Conservation (phyloP, 441 rosid genomes). For the Erodium texanum region DNA sequence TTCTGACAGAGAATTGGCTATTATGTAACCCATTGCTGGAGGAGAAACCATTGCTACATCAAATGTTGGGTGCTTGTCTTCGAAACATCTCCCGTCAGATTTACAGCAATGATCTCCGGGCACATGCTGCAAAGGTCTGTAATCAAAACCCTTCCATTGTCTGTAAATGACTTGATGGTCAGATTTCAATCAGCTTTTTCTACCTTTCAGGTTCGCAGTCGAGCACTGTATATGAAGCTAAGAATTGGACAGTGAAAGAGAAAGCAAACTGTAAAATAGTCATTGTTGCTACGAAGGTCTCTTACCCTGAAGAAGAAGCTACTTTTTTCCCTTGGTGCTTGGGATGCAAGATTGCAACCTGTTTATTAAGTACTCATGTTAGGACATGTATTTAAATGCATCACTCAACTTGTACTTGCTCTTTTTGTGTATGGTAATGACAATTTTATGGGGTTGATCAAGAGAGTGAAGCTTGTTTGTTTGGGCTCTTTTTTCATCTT, state of each 20-base stretch:
- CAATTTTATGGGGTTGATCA: no score
- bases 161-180: neutral
- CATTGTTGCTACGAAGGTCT: neutral
- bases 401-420: neutral
- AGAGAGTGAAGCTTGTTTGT: neutral
- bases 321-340: neutral
- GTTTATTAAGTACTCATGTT: neutral
- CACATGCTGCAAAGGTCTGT: constrained; percentile 62
- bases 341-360: neutral
- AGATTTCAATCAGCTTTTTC: neutral
- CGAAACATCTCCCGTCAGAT: constrained; percentile 73
- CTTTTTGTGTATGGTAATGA: neutral
- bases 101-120: constrained; percentile 57
- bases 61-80: constrained; percentile 67
- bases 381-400: neutral
- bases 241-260: constrained; percentile 21
- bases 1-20: constrained; percentile 71
- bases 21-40: constrained; percentile 33
- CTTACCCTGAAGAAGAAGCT: no score
- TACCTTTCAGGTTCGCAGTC: constrained; percentile 58
- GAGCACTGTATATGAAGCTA: constrained; percentile 68
- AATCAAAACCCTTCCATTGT: constrained; percentile 6
- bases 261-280: neutral
- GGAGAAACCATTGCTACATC: constrained; percentile 40
- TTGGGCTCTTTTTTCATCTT: neutral